These are phyloP conservation scores for Backusella macrospora DNA, from an alignment of 192 early-diverging fungal species.

Conservation along the genomic window DNA sequence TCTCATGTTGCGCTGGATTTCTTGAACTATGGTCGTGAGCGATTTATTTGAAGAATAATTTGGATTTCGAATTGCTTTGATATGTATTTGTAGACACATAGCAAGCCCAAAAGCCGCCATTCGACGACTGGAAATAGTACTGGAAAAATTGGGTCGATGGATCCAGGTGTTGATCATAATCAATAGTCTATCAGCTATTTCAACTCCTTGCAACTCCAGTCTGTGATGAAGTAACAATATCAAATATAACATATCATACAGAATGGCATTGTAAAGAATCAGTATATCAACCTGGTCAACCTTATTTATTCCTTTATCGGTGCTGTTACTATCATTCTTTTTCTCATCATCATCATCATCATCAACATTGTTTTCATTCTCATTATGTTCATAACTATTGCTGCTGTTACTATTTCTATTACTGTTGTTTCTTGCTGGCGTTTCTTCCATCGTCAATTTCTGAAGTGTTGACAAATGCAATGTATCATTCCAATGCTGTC, in stretches of 20 bases:
- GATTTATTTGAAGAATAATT: constrained; percentile 10
- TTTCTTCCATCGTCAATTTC: neutral
- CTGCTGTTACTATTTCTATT: neutral
- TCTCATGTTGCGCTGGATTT: neutral
- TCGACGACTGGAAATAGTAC: constrained; percentile 1
- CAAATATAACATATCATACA: constrained; percentile 16
- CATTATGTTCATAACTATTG: too few relatives aligned
- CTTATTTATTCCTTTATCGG: neutral
- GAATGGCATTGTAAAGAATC: constrained; percentile 6
- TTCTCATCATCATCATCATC: too few relatives aligned
- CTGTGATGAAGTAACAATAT: constrained; percentile 8
- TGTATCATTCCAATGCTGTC: constrained; percentile 18
- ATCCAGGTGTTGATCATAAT: constrained; percentile 4
- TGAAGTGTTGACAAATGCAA: neutral
- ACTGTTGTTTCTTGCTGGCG: neutral
- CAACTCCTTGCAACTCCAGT: constrained; percentile 4
- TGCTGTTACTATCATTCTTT: neutral
- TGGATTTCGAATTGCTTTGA: neutral
- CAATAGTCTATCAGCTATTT: neutral
- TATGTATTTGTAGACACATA: constrained; percentile 16
- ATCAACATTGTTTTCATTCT: too few relatives aligned
- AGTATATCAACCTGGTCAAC: constrained; percentile 10
- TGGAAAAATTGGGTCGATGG: neutral
- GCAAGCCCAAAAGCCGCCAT: constrained; percentile 7
- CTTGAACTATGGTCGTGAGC: constrained; percentile 1